phyloP scores from a whole-genome alignment of 2,329 filamentous ascomycete genomes.

The Fusarium musae region DNA sequence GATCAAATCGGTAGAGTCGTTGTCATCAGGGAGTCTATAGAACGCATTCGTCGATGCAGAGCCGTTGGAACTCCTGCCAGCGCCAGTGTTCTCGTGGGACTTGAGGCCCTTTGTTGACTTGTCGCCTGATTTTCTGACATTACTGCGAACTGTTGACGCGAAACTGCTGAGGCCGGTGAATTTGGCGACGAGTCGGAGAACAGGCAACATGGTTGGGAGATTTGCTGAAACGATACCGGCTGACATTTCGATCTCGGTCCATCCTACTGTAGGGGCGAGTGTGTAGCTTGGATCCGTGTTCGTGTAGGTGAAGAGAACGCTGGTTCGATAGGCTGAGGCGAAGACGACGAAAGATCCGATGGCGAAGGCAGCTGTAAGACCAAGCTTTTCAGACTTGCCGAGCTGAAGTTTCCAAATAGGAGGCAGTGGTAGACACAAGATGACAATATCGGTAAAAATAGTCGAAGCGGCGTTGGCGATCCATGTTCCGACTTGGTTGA shows the following conservation, averaged over 20 bases:
- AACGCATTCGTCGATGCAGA: slow-evolving; percentile 40
- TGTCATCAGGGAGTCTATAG: slow-evolving; percentile 49
- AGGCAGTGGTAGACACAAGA: slow-evolving; percentile 57
- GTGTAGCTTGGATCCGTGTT: slow-evolving; percentile 57
- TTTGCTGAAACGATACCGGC: slow-evolving; percentile 64
- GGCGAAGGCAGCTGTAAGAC: slow-evolving; percentile 56
- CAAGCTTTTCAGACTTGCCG: slow-evolving; percentile 54
- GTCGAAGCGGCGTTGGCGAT: slow-evolving; percentile 61
- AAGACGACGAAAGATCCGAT: slow-evolving; percentile 60
- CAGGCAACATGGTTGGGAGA: slow-evolving; percentile 62
- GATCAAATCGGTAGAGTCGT: slow-evolving; percentile 42
- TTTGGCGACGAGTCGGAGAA: slow-evolving; percentile 53
- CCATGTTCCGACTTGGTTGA: slow-evolving; percentile 62
- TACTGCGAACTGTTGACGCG: slow-evolving; percentile 21
- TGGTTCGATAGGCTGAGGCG: slow-evolving; percentile 60
- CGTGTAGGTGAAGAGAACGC: slow-evolving; percentile 58
- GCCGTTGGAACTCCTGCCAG: slow-evolving; percentile 8
- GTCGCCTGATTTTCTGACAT: slow-evolving; percentile 31
- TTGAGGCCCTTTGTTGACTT: slow-evolving; percentile 33
- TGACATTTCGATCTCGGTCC: slow-evolving; percentile 61
- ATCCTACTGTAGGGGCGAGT: slow-evolving; percentile 57
- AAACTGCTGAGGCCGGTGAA: slow-evolving; percentile 51
- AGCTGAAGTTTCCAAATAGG: slow-evolving; percentile 60
- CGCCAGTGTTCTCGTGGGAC: slow-evolving; percentile 2
- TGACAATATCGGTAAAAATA: slow-evolving; percentile 58